Base-by-base conservation (phyloP, 495 filamentous ascomycete genomes). In the Margaritispora aquatica region DNA sequence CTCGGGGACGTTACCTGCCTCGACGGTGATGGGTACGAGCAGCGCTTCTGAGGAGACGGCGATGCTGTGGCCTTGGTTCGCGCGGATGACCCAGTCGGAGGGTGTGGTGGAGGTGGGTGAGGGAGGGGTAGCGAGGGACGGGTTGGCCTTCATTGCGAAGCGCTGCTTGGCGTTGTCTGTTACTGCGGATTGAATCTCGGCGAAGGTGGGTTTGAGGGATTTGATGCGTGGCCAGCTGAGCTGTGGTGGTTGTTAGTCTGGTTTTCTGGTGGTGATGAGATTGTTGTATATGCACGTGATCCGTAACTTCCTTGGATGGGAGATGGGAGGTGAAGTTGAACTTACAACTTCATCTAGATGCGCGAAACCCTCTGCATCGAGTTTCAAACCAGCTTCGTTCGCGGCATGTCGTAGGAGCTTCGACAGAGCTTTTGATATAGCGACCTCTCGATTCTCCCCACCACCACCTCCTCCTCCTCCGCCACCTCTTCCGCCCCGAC, bases 1-100 rank as follows among this genome's bases (percentile, higher is more conserved):
- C 0, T 71, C 72, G 0, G 91, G 90, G 7, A 91, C 62, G 55
- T 83, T 78, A 1, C 62, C 66, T 1, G 66, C 66, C 20, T 72
- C 71, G 22, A 71, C 70, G 21, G 73, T 86, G 63, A 97, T 70
- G 13, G 85, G 84, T 19, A 76, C 80, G 15, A 94, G 84, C 17
- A 95, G 78, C 0, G 79, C 77, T 23, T 85, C 83, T 26, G 81
- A 81, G 22, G 87, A 84, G 46, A 98, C 73, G 50, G 75, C 77
- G 69, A 92, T 82, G 65, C 76, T 81, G 75, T 97, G 94, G 51
- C 94, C 94, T 74, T 98, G 94, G 61, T 89, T 94, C 1, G 94
- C 94, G 67, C 94, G 92, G 75, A 98, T 96, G 15, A 96, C 75
- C 76, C 83, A 97, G 68, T 88, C 74, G 1, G 80, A 68, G 0